phyloP scores from a whole-genome alignment of 1,284 basidiomycete genomes.

The Ustilago curta region DNA sequence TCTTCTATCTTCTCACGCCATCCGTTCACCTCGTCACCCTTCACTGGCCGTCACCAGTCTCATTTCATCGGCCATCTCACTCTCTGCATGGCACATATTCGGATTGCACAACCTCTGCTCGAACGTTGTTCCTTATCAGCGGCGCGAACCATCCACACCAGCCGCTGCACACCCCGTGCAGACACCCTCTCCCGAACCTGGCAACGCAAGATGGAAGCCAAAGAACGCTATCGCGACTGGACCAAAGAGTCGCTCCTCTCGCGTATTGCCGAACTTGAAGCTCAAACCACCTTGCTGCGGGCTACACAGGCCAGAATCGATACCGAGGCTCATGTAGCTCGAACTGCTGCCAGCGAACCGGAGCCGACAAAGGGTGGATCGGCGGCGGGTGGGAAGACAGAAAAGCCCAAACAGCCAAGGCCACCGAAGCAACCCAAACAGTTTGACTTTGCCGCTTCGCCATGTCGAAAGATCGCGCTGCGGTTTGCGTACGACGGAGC shows the following conservation, averaged over 20 bases:
- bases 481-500: slow-evolving; percentile 92
- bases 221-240: slow-evolving; percentile 53
- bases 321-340: neutral
- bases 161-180: neutral
- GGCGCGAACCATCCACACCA: slow-evolving; percentile 4
- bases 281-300: slow-evolving; percentile 16
- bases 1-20: neutral
- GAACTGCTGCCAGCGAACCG: neutral
- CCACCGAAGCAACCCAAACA: slow-evolving; percentile 34
- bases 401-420: slow-evolving; percentile 27
- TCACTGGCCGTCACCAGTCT: neutral
- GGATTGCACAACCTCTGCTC: neutral
- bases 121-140: neutral
- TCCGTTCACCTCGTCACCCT: neutral
- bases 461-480: slow-evolving; percentile 87
- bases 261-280: slow-evolving; percentile 58
- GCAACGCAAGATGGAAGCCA: slow-evolving; percentile 49
- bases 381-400: neutral
- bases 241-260: slow-evolving; percentile 45
- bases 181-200: slow-evolving; percentile 19
- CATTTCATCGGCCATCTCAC: neutral
- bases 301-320: slow-evolving; percentile 16
- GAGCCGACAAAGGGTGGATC: neutral
- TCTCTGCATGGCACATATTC: slow-evolving; percentile 10
- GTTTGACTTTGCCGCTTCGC: slow-evolving; percentile 78